Evolutionary conservation across 2,329 filamentous ascomycete species (phyloP).

Genomic region (Pestalotiopsis sp.): DNA sequence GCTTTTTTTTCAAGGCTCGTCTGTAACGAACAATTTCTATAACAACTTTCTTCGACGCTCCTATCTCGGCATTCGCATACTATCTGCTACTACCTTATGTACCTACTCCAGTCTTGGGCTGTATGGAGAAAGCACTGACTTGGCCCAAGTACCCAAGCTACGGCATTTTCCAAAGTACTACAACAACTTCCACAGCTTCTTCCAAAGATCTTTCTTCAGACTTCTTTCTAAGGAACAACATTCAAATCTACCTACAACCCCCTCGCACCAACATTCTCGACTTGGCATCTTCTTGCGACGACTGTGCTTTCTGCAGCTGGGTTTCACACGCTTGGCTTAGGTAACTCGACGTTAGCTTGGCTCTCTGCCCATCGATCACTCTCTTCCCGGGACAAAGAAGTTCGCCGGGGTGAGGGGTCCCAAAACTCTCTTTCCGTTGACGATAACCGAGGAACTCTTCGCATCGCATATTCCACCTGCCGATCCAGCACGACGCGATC

Average conservation of each 20-base stretch:
- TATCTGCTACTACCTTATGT: neutral
- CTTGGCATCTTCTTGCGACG: neutral
- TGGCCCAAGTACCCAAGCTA: neutral
- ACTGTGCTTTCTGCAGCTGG: neutral
- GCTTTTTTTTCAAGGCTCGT: neutral
- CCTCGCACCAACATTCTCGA: neutral
- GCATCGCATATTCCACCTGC: neutral
- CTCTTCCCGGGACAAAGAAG: slow-evolving; percentile 5
- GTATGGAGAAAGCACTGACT: neutral
- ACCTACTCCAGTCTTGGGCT: neutral
- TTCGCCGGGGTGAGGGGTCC: neutral
- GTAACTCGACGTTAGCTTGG: neutral
- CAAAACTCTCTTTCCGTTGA: slow-evolving; percentile 8
- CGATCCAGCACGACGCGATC: slow-evolving; percentile 9
- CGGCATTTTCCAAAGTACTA: neutral
- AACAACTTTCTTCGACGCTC: neutral
- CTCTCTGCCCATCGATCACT: neutral
- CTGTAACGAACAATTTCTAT: neutral
- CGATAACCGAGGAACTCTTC: neutral
- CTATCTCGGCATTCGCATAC: neutral
- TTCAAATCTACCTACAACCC: neutral
- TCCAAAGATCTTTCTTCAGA: too few species aligned
- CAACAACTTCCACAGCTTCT: neutral
- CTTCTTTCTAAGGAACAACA: neutral
- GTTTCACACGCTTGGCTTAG: neutral